A percentile compares a stretch with the other conserved stretches of the same genome.
Evolutionary conservation across 2,329 filamentous ascomycete genomes (phyloP).

Genomic region (Cercospora sojina): DNA sequence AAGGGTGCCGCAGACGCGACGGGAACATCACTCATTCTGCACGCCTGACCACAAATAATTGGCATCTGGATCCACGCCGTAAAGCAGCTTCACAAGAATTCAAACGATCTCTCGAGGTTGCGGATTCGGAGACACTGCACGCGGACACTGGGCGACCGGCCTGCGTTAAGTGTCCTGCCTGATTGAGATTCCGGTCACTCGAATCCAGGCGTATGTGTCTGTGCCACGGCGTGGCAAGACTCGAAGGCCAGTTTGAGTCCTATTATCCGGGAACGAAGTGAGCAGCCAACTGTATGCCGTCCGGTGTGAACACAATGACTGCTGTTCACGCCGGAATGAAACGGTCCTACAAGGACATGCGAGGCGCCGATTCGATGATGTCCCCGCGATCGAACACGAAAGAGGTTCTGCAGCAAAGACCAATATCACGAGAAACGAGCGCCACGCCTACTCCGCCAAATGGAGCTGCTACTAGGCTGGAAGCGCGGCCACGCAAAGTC

Average conservation of each 20-base stretch:
- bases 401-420: conserved; percentile 19
- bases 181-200: neutral
- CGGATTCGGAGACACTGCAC: neutral
- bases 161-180: neutral
- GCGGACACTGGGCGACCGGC: neutral
- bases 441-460: conserved; percentile 25
- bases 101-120: neutral
- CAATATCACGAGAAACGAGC: conserved; percentile 23
- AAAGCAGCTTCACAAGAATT: neutral
- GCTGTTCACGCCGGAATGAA: conserved; percentile 34
- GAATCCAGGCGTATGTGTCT: neutral
- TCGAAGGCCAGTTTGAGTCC: neutral
- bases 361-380: conserved; percentile 17
- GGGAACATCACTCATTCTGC: neutral
- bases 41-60: neutral
- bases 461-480: conserved; percentile 8
- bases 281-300: neutral
- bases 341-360: conserved; percentile 33
- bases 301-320: conserved; percentile 23
- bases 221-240: neutral
- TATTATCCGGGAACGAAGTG: neutral
- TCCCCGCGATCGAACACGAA: conserved; percentile 18
- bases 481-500: conserved; percentile 23
- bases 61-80: neutral
- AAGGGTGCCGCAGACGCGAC: neutral